A percentile compares a stretch with the other conserved stretches of the same genome.
These are phyloP conservation scores for Dichomitus squalens DNA, from an alignment of 1,284 basidiomycete genomes.

Conservation along the genomic window DNA sequence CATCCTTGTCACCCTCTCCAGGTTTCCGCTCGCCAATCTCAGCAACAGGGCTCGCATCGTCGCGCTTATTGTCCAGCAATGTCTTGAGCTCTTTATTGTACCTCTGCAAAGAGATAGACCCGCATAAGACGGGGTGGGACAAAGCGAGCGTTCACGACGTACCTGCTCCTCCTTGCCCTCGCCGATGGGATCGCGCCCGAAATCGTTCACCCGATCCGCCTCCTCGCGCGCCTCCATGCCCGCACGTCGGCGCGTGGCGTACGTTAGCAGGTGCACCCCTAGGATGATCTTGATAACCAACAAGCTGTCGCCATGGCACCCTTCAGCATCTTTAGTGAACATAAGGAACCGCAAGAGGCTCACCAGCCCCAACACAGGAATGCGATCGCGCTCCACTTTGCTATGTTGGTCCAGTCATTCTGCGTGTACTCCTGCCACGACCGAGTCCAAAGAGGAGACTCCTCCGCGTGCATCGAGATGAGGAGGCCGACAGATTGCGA, in stretches of 20 bases:
- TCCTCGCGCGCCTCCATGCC: slow-evolving; percentile 77
- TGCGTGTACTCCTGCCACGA: slow-evolving; percentile 39
- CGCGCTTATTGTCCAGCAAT: slow-evolving; percentile 66
- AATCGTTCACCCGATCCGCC: slow-evolving; percentile 80
- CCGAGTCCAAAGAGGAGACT: slow-evolving; percentile 43
- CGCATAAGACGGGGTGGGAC: background rate
- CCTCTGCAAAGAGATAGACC: slow-evolving; percentile 42
- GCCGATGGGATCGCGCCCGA: slow-evolving; percentile 84
- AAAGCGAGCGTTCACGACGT: slow-evolving; percentile 26
- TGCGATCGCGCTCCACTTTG: slow-evolving; percentile 69
- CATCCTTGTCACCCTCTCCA: slow-evolving; percentile 28
- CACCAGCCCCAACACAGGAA: slow-evolving; percentile 84
- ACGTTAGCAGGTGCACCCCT: slow-evolving; percentile 85
- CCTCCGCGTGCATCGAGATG: slow-evolving; percentile 48
- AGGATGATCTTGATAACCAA: slow-evolving; percentile 88
- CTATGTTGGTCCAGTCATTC: slow-evolving; percentile 53
- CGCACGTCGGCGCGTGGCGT: slow-evolving; percentile 72
- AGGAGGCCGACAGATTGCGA: slow-evolving; percentile 78
- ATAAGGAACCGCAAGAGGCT: slow-evolving; percentile 21
- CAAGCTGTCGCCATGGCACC: slow-evolving; percentile 43
- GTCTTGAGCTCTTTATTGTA: slow-evolving; percentile 82
- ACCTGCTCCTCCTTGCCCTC: slow-evolving; percentile 86
- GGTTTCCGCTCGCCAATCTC: slow-evolving; percentile 69
- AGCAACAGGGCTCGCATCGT: slow-evolving; percentile 67
- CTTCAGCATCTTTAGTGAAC: background rate